These are phyloP conservation scores for Choanephora cucurbitarum DNA, from an alignment of 371 early-diverging fungal genomes.

Conservation along the genomic window DNA sequence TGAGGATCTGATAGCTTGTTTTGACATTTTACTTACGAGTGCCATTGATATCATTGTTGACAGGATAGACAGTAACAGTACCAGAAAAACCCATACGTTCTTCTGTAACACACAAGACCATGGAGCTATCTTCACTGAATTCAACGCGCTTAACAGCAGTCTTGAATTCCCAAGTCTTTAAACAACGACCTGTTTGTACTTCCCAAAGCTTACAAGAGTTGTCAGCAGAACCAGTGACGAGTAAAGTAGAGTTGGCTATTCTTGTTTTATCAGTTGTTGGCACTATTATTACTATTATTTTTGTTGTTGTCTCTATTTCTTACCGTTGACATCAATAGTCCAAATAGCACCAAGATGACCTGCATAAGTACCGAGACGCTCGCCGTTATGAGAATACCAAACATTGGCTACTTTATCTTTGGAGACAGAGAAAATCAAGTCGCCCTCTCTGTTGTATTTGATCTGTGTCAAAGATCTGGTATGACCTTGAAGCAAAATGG, in stretches of 20 bases:
- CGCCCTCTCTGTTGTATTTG: conserved; percentile 99
- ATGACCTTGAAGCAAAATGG: conserved; percentile 96
- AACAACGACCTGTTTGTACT: conserved; percentile 88
- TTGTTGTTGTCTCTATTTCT: conserved; percentile 10
- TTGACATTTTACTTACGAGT: conserved; percentile 29
- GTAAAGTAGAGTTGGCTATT: conserved; percentile 66
- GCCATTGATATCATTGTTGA: conserved; percentile 64
- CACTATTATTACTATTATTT: no score
- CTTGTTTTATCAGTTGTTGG: no score
- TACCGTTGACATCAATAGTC: conserved; percentile 91
- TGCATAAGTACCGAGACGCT: conserved; percentile 94
- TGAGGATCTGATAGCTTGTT: no score
- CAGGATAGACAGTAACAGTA: conserved; percentile 79
- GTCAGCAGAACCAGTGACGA: conserved; percentile 96
- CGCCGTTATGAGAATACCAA: conserved; percentile 98
- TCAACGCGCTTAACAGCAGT: conserved; percentile 94
- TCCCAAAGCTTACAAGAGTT: conserved; percentile 95
- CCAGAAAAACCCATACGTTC: conserved; percentile 93
- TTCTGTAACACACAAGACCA: conserved; percentile 93
- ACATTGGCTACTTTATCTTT: conserved; percentile 95
- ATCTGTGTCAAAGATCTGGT: conserved; percentile 97
- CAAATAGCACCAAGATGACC: conserved; percentile 97
- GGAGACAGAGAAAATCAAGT: conserved; percentile 95
- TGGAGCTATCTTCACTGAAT: conserved; percentile 87
- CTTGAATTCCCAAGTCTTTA: conserved; percentile 87